phyloP scores from a whole-genome alignment of 2,329 filamentous ascomycete genomes.

The Colletotrichum sp. region DNA sequence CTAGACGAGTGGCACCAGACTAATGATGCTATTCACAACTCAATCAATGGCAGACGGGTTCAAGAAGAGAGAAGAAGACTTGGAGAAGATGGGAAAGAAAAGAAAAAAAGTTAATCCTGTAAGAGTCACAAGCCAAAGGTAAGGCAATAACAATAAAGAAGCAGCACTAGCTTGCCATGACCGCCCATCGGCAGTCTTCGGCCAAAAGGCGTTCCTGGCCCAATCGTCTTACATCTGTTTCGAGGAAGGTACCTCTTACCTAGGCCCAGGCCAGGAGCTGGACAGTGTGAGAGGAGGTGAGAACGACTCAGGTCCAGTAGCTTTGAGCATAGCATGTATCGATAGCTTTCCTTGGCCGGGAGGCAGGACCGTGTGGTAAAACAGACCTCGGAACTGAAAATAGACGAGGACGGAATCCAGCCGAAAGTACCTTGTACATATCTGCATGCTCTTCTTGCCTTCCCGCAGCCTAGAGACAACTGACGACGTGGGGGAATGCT shows the following conservation, averaged over 20 bases:
- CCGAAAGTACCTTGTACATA: slow-evolving; percentile 7
- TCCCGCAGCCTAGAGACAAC: not conserved
- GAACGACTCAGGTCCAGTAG: not conserved
- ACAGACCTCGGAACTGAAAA: slow-evolving; percentile 15
- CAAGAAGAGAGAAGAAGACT: not conserved
- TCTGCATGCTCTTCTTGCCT: not conserved
- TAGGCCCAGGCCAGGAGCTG: slow-evolving; percentile 9
- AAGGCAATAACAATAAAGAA: slow-evolving; percentile 3
- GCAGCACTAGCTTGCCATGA: slow-evolving; percentile 16
- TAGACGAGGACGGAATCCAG: not conserved
- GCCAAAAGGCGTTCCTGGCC: slow-evolving; percentile 22
- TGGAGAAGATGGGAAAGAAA: slow-evolving; percentile 17
- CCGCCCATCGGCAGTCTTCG: slow-evolving; percentile 19
- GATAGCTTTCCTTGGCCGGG: not conserved
- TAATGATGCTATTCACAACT: slow-evolving; percentile 21
- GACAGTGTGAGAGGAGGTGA: slow-evolving; percentile 10
- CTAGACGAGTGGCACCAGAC: not conserved
- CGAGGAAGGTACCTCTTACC: slow-evolving; percentile 20
- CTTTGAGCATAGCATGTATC: not conserved
- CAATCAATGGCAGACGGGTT: not conserved
- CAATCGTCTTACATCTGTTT: slow-evolving; percentile 22
- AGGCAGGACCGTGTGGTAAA: slow-evolving; percentile 11
- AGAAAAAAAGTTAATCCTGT: slow-evolving; percentile 16
- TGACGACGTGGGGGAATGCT: not conserved
- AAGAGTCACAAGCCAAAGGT: slow-evolving; percentile 26